phyloP scores from a whole-genome alignment of 768 basidiomycete genomes.

The Fistulinella prunicolor region DNA sequence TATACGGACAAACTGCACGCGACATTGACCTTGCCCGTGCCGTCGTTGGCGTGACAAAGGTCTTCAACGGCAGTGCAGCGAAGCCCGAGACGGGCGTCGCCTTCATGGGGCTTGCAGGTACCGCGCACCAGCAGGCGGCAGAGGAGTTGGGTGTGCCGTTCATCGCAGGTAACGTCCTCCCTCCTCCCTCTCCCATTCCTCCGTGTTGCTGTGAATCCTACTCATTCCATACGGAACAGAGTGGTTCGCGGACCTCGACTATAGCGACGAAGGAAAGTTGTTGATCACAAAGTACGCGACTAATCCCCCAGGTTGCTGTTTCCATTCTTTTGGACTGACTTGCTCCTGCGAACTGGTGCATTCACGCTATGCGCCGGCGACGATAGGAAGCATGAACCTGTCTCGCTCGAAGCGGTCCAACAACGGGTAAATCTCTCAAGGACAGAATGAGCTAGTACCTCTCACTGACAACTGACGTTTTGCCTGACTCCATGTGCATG shows the following conservation, averaged over 20 bases:
- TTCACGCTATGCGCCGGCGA: neutral
- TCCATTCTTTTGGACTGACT: neutral
- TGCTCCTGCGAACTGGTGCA: neutral
- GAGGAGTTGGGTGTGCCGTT: conserved; percentile 54
- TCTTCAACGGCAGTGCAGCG: conserved; percentile 38
- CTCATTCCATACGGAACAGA: conserved; percentile 34
- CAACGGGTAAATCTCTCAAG: conserved; percentile 37
- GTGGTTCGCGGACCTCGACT: conserved; percentile 68
- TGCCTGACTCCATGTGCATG: neutral
- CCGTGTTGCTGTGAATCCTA: neutral
- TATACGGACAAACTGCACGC: conserved; percentile 59
- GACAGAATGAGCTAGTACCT: no score
- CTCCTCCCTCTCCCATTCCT: neutral
- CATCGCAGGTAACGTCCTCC: conserved; percentile 46
- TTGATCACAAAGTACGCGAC: conserved; percentile 52
- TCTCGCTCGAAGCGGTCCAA: conserved; percentile 40
- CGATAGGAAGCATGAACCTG: conserved; percentile 49
- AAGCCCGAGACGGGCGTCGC: conserved; percentile 36
- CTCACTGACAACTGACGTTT: neutral
- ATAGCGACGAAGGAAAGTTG: conserved; percentile 52
- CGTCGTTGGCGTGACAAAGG: conserved; percentile 49
- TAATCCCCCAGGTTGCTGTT: neutral
- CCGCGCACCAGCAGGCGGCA: conserved; percentile 57
- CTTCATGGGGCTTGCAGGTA: conserved; percentile 63
- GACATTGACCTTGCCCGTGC: conserved; percentile 55